Conservation (phyloP, 2,329 filamentous ascomycete genomes). For the Truncatella angustata region DNA sequence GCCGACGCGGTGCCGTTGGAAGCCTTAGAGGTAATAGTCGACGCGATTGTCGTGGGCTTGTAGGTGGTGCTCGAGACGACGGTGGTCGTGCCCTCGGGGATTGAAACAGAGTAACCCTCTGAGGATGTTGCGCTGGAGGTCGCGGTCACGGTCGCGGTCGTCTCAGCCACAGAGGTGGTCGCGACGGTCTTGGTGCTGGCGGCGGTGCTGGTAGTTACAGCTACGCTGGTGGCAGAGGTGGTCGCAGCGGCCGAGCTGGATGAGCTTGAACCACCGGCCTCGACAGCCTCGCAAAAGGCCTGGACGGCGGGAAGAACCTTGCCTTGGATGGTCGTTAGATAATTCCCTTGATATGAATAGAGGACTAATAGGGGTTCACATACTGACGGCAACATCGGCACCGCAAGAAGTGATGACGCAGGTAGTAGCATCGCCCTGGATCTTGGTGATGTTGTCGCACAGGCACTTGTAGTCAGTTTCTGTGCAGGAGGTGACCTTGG, state of each 20-base stretch:
- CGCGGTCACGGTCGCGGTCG: neutral
- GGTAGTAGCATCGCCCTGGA: slow-evolving; percentile 17
- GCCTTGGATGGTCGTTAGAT: neutral
- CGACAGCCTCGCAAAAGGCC: slow-evolving; percentile 19
- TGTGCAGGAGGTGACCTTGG: slow-evolving; percentile 16
- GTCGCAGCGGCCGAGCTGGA: neutral
- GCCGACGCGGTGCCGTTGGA: slow-evolving; percentile 2
- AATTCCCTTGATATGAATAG: neutral
- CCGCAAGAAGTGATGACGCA: slow-evolving; percentile 22
- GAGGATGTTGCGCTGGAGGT: neutral
- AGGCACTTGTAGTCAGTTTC: slow-evolving; percentile 22
- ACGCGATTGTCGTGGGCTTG: slow-evolving; percentile 11
- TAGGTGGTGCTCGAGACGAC: neutral
- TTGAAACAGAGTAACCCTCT: neutral
- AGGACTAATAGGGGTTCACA: neutral
- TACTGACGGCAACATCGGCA: slow-evolving; percentile 14
- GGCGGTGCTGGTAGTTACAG: slow-evolving; percentile 4
- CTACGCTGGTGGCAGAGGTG: neutral
- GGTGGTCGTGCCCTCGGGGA: neutral
- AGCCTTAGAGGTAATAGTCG: slow-evolving; percentile 13
- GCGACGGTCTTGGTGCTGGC: slow-evolving; percentile 6
- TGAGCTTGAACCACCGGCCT: slow-evolving; percentile 11
- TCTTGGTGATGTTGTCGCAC: slow-evolving; percentile 19
- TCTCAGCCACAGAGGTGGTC: neutral
- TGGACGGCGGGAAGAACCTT: slow-evolving; percentile 22